Percentiles rank a stretch among this genome's conserved stretches.
Conservation (phyloP, 208 protist genomes). For the Acanthamoeba sp. region DNA sequence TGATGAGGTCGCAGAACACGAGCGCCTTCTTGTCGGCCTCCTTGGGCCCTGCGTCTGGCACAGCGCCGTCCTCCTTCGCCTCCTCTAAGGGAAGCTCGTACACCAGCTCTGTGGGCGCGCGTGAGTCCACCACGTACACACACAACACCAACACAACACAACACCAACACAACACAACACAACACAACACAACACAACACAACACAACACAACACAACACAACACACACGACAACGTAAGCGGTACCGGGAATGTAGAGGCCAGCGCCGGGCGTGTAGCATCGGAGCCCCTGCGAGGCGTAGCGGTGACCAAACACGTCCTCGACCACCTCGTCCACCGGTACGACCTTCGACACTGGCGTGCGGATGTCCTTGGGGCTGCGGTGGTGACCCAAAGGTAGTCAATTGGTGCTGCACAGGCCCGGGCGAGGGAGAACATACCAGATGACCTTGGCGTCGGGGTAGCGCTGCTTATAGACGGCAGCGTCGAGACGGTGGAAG, state of each 20-base stretch:
- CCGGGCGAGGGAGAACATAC: background rate
- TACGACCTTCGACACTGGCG: background rate
- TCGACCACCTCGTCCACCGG: constrained; percentile 42
- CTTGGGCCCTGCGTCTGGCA: too few relatives aligned
- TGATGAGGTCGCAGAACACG: constrained; percentile 61
- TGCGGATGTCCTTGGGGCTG: constrained; percentile 37
- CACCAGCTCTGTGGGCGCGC: background rate
- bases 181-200: background rate
- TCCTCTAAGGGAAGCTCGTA: constrained; percentile 55
- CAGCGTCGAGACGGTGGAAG: constrained; percentile 31
- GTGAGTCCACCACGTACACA: background rate
- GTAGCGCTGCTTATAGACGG: constrained; percentile 56
- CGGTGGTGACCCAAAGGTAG: background rate
- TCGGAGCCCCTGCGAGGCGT: background rate
- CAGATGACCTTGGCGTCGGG: constrained; percentile 48
- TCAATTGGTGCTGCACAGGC: background rate
- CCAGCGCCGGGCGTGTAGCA: constrained; percentile 31
- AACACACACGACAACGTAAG: too few relatives aligned
- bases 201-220: background rate
- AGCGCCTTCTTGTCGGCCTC: constrained; percentile 43
- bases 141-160: background rate
- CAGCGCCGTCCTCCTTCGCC: background rate
- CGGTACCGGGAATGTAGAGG: constrained; percentile 26
- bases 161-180: background rate
- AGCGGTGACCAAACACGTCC: constrained; percentile 35